A percentile compares a stretch with the other conserved stretches of the same genome.
These are phyloP conservation scores for Cystobasidium sp. DNA, from an alignment of 1,284 basidiomycete genomes.

Conservation along the genomic window DNA sequence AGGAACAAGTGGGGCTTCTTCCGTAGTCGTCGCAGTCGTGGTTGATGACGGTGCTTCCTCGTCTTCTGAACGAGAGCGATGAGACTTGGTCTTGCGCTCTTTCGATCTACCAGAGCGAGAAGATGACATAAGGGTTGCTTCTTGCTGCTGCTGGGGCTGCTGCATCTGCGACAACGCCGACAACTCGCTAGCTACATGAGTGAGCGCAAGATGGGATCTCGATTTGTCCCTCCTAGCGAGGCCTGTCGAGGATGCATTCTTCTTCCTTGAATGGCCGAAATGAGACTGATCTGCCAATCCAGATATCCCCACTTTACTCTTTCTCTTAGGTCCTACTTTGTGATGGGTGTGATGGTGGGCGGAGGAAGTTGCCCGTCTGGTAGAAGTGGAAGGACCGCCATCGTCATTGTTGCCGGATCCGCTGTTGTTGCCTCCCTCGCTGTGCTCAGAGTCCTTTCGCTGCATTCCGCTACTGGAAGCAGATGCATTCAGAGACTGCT, in stretches of 20 bases:
- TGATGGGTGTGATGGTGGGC: background rate
- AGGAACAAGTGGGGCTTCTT: background rate
- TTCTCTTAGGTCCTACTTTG: slow-evolving; percentile 38
- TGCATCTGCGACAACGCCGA: slow-evolving; percentile 7
- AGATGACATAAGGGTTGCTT: background rate
- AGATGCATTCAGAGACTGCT: background rate
- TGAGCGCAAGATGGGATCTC: slow-evolving; percentile 29
- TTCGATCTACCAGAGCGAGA: background rate
- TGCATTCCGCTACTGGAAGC: background rate
- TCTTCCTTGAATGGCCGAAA: slow-evolving; percentile 16
- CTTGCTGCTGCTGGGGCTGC: background rate
- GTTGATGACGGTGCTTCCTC: slow-evolving; percentile 2
- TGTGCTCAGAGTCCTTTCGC: background rate
- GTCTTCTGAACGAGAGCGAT: background rate
- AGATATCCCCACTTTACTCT: slow-evolving; percentile 38
- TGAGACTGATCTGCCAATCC: slow-evolving; percentile 28
- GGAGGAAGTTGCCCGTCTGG: background rate
- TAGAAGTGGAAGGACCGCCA: background rate
- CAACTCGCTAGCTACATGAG: slow-evolving; percentile 25
- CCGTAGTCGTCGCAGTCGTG: background rate
- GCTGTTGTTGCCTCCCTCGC: background rate
- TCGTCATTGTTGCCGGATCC: slow-evolving; percentile 8
- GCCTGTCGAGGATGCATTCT: slow-evolving; percentile 29
- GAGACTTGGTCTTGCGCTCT: background rate
- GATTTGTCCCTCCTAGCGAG: slow-evolving; percentile 22